A percentile compares a stretch with the other conserved stretches of the same genome.
phyloP scores from a whole-genome alignment of 163 green algal genomes.

The Scenedesmus sp. region DNA sequence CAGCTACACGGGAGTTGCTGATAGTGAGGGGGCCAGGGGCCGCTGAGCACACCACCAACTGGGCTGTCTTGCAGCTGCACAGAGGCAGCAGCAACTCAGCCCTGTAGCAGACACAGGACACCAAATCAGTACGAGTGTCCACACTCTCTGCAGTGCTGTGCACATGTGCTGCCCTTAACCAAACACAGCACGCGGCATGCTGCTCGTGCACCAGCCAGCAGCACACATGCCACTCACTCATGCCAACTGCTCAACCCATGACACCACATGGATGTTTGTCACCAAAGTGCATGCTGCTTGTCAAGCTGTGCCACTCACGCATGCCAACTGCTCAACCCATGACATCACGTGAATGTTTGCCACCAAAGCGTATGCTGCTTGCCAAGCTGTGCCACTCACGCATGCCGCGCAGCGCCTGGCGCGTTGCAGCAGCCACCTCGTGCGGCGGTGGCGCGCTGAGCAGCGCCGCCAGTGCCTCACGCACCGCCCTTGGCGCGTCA shows the following conservation, averaged over 20 bases:
- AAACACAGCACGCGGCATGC: not conserved
- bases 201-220: not conserved
- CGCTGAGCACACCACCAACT: too few species aligned
- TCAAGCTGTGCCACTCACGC: too few species aligned
- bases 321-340: too few species aligned
- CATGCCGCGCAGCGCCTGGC: not conserved
- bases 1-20: too few species aligned
- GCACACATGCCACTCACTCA: not conserved
- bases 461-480: not conserved
- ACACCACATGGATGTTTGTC: too few species aligned
- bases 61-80: not conserved
- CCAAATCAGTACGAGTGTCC: not conserved
- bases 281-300: too few species aligned
- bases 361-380: too few species aligned
- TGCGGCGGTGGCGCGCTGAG: conserved; percentile 1
- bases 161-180: too few species aligned
- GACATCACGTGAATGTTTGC: too few species aligned
- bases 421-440: conserved; percentile 28
- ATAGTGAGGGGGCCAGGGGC: too few species aligned
- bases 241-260: too few species aligned
- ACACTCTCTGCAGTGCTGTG: not conserved
- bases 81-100: not conserved
- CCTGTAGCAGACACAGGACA: not conserved
- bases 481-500: not conserved
- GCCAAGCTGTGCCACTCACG: not conserved